phyloP scores from a whole-genome alignment of 176 grass and related monocot species.

The Carex pumila region DNA sequence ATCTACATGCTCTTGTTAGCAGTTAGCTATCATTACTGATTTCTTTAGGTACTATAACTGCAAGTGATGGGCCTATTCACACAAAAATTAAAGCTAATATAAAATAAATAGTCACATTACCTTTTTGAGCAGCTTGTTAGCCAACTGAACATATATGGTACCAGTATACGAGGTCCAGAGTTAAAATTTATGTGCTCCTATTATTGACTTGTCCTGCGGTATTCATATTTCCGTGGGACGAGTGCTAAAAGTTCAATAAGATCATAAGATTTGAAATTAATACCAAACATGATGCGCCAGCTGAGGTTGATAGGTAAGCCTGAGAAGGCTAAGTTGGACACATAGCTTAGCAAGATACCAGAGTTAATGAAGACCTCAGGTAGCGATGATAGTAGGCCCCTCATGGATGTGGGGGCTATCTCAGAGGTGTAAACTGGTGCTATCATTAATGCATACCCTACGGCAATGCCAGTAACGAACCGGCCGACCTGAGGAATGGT shows the following conservation, averaged over 20 bases:
- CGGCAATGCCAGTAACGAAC: constrained; percentile 24
- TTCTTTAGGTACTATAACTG: background rate
- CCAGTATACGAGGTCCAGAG: background rate
- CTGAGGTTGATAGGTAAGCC: constrained; percentile 7
- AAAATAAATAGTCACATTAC: background rate
- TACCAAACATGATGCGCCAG: constrained; percentile 36
- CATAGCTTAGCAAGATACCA: constrained; percentile 32
- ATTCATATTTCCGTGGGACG: background rate
- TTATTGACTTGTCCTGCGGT: background rate
- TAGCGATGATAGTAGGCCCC: constrained; percentile 32
- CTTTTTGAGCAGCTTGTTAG: background rate
- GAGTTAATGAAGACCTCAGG: constrained; percentile 62
- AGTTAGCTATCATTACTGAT: background rate
- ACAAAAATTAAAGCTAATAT: background rate
- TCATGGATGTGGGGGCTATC: constrained; percentile 26
- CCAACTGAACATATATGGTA: background rate
- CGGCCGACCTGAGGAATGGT: constrained; percentile 15
- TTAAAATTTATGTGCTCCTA: background rate
- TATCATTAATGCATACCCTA: constrained; percentile 29
- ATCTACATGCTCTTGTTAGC: background rate
- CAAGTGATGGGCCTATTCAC: background rate
- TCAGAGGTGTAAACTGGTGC: constrained; percentile 35
- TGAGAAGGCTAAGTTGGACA: constrained; percentile 34
- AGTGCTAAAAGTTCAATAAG: background rate
- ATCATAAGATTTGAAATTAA: background rate